Evolutionary conservation across 2,329 filamentous ascomycete genomes (phyloP).

Genomic region (Alternaria dauci): DNA sequence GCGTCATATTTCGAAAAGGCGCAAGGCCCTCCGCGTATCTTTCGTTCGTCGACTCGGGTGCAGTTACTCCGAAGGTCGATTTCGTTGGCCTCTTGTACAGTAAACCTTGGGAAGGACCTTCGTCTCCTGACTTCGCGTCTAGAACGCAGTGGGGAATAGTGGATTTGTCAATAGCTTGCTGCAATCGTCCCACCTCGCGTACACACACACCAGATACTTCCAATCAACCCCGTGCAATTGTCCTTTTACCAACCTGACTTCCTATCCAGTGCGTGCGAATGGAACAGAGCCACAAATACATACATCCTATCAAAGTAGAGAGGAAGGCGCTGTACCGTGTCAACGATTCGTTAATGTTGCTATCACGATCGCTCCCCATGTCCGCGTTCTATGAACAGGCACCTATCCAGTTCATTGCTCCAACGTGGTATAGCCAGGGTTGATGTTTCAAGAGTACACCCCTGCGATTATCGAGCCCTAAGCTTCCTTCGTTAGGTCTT

Average conservation of each 20-base stretch:
- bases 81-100: slow-evolving; percentile 19
- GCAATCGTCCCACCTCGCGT: slow-evolving; percentile 13
- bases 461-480: slow-evolving; percentile 19
- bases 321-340: slow-evolving; percentile 2
- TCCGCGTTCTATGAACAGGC: slow-evolving; percentile 2
- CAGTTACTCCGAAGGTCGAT: slow-evolving; percentile 6
- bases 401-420: slow-evolving; percentile 23
- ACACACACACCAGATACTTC: slow-evolving; percentile 1
- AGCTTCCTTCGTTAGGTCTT: slow-evolving; percentile 3
- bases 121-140: slow-evolving; percentile 13
- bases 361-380: slow-evolving; percentile 12
- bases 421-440: slow-evolving; percentile 30
- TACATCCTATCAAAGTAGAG: not conserved
- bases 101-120: slow-evolving; percentile 12
- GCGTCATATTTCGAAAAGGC: slow-evolving; percentile 13
- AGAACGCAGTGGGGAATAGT: slow-evolving; percentile 17
- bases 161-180: slow-evolving; percentile 9
- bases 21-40: not conserved
- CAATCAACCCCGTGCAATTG: not conserved
- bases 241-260: not conserved
- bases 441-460: slow-evolving; percentile 31
- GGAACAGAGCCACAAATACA: not conserved
- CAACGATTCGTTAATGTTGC: slow-evolving; percentile 1
- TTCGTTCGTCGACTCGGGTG: not conserved
- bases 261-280: not conserved